Conservation (phyloP, 2,329 filamentous ascomycete genomes). For the Clonostachys rhizophaga region DNA sequence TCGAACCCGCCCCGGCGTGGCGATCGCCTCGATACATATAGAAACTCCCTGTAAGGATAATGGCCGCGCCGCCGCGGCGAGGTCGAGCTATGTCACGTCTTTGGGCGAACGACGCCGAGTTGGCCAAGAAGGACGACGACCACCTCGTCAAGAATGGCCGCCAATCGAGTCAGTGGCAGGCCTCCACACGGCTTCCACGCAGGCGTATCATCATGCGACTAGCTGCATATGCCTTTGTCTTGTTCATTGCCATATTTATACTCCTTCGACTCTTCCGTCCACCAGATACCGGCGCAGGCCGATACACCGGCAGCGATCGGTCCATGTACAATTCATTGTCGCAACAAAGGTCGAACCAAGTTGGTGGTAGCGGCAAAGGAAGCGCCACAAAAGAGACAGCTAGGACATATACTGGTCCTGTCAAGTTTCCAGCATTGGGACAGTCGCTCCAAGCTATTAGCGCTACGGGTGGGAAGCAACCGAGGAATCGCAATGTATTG, state of each 20-base stretch:
- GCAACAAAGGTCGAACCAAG: not conserved
- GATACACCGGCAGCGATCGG: not conserved
- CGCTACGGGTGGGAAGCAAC: slow-evolving; percentile 43
- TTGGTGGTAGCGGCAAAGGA: slow-evolving; percentile 8
- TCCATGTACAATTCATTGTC: too few relatives aligned
- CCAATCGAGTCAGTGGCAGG: slow-evolving; percentile 27
- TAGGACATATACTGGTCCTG: slow-evolving; percentile 61
- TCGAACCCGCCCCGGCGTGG: not conserved
- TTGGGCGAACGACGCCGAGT: slow-evolving; percentile 48
- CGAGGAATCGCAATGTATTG: slow-evolving; percentile 65
- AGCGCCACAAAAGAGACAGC: slow-evolving; percentile 9
- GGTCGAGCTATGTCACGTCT: slow-evolving; percentile 25
- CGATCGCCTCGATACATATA: not conserved
- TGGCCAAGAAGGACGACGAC: slow-evolving; percentile 59
- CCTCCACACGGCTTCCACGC: slow-evolving; percentile 30
- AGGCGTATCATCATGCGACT: slow-evolving; percentile 52
- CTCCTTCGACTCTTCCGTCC: not conserved
- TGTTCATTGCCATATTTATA: slow-evolving; percentile 22
- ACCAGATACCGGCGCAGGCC: slow-evolving; percentile 1
- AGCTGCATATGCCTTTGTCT: slow-evolving; percentile 35
- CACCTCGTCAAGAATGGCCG: slow-evolving; percentile 10
- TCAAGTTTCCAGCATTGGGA: slow-evolving; percentile 64
- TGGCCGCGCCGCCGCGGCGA: slow-evolving; percentile 8
- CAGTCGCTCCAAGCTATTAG: slow-evolving; percentile 56
- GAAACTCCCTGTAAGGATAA: not conserved